These are phyloP conservation scores for Paraphaeosphaeria minitans DNA, from an alignment of 2,329 filamentous ascomycete genomes.

Conservation along the genomic window DNA sequence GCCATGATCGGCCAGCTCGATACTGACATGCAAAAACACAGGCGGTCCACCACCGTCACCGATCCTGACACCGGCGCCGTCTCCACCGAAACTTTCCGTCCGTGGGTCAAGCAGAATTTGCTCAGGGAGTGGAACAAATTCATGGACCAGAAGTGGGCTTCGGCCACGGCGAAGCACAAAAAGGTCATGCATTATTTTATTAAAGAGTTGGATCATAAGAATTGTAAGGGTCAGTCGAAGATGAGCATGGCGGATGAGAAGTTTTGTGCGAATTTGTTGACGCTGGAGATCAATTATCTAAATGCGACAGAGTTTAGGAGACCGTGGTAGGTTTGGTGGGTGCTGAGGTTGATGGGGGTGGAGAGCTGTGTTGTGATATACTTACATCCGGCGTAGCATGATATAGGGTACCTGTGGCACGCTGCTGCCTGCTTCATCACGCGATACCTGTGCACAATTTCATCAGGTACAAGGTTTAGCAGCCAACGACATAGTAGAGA, in stretches of 20 bases:
- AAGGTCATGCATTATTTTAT: conserved; percentile 6
- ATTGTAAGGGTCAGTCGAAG: neutral
- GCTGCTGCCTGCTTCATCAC: too few species aligned
- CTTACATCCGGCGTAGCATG: too few species aligned
- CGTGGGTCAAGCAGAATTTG: conserved; percentile 12
- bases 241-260: neutral
- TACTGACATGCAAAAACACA: conserved; percentile 8
- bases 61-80: neutral
- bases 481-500: too few species aligned
- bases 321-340: neutral
- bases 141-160: conserved; percentile 13
- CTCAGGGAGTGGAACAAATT: conserved; percentile 10
- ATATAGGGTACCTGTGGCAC: too few species aligned
- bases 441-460: too few species aligned
- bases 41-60: neutral
- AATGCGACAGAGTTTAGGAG: neutral
- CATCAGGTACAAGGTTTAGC: too few species aligned
- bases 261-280: conserved; percentile 4
- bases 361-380: too few species aligned
- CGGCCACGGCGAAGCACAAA: conserved; percentile 5
- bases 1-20: conserved; percentile 12
- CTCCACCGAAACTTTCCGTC: neutral
- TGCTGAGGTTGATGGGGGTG: too few species aligned
- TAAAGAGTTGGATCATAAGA: neutral
- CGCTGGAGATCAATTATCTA: neutral